Evolutionary conservation across 106 monocot species (phyloP).

Genomic region (Platanthera zijinensis): DNA sequence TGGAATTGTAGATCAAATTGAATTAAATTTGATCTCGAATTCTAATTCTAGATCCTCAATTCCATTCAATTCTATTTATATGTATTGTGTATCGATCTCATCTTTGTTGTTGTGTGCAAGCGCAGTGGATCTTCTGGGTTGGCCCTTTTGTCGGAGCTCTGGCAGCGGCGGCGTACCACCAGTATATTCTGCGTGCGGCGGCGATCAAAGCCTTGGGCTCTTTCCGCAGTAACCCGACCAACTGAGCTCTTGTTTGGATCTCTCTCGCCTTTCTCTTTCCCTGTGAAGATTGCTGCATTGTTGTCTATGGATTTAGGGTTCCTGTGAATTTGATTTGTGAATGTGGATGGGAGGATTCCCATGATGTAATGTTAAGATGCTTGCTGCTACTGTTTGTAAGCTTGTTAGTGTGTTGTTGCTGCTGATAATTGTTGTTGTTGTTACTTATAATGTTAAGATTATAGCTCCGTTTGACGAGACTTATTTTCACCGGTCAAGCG

Average conservation of each 20-base stretch:
- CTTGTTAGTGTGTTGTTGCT: background rate
- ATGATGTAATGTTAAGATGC: background rate
- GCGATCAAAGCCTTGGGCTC: slow-evolving; percentile 18
- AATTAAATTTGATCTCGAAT: background rate
- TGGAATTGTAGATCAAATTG: background rate
- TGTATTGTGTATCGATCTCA: background rate
- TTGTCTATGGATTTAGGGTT: background rate
- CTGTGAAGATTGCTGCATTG: background rate
- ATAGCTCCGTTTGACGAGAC: no score
- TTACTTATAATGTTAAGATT: no score
- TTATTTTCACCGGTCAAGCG: no score
- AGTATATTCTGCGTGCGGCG: slow-evolving; percentile 14
- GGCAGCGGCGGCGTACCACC: slow-evolving; percentile 16
- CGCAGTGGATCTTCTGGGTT: slow-evolving; percentile 15
- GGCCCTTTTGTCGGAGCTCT: slow-evolving; percentile 14
- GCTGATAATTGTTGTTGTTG: background rate
- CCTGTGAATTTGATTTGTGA: slow-evolving; percentile 6
- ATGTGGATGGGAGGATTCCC: background rate
- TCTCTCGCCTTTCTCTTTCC: background rate
- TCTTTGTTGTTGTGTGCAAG: background rate
- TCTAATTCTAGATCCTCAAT: no score
- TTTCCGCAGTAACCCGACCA: slow-evolving; percentile 17
- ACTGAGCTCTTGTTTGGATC: background rate
- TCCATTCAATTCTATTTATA: background rate
- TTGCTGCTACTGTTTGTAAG: background rate